Percentiles rank a stretch among this genome's conserved stretches.
These are phyloP conservation scores for Mycena vulgaris DNA, from an alignment of 768 basidiomycete species.

Conservation along the genomic window DNA sequence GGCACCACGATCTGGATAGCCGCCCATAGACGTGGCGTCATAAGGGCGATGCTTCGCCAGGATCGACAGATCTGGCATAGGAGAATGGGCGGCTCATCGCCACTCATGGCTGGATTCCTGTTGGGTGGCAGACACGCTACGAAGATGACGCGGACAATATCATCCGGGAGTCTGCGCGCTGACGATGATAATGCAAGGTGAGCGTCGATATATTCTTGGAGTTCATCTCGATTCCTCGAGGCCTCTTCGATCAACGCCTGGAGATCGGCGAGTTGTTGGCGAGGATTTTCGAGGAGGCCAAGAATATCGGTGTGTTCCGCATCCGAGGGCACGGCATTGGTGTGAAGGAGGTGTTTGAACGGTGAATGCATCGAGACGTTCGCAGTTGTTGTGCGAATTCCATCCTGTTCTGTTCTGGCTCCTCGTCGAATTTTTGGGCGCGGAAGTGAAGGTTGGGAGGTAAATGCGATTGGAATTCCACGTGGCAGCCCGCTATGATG, in stretches of 20 bases:
- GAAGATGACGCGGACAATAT: slow-evolving; percentile 43
- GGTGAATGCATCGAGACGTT: slow-evolving; percentile 5
- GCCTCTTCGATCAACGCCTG: not conserved
- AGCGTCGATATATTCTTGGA: not conserved
- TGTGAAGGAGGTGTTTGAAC: not conserved
- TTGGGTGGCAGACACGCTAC: slow-evolving; percentile 34
- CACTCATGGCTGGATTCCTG: not conserved
- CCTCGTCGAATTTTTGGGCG: too few relatives aligned
- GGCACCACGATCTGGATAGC: slow-evolving; percentile 27
- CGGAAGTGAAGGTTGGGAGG: too few relatives aligned
- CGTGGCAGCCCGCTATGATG: too few relatives aligned
- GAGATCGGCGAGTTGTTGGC: not conserved
- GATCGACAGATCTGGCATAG: slow-evolving; percentile 38
- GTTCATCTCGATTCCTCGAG: not conserved
- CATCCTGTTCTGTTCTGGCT: too few relatives aligned
- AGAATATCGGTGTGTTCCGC: not conserved
- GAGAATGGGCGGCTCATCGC: slow-evolving; percentile 36
- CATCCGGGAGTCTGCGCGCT: slow-evolving; percentile 24
- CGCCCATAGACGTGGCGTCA: slow-evolving; percentile 44
- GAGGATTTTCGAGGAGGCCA: not conserved
- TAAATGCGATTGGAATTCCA: too few relatives aligned
- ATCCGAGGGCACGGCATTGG: slow-evolving; percentile 1
- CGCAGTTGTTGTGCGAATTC: too few relatives aligned
- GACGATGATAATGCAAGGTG: slow-evolving; percentile 35
- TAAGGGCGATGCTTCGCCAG: slow-evolving; percentile 44